Evolutionary conservation across 2,329 filamentous ascomycete genomes (phyloP), one percentile per base, ranked within the genome.

Genomic region (Ramularia endophylla): DNA sequence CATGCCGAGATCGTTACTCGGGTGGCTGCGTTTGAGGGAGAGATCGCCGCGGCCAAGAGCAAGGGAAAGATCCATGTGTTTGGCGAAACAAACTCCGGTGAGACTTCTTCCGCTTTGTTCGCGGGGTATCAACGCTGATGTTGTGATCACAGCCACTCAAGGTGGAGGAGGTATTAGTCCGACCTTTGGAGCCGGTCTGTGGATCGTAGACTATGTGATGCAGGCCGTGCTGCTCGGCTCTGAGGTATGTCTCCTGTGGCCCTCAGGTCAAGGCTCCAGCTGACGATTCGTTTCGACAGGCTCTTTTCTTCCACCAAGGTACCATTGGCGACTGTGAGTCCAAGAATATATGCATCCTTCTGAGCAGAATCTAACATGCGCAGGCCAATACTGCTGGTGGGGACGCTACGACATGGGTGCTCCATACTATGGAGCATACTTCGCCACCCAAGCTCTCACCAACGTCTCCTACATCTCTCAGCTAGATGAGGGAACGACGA

Each of bases 391-490:
- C 51, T 70, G 68, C 54, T 72, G 66, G 61, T 72, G 66, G 64
- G 68, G 67, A 2, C 59, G 66, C 3, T 71, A 73, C 48, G 63
- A 56, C 30, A 74, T 73, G 63, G 71, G 71, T 0, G 64, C 70
- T 0, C 71, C 73, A 0, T 77, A 74, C 51, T 75, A 72, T 41
- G 73, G 73, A 3, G 73, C 72, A 0, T 71, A 69, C 34, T 67
- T 67, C 3, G 71, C 71, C 1, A 64, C 67, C 2, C 65, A 69
- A n/a, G 57, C 70, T 1, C 53, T 74, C 19, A 68, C 69, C 1
- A 61, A 64, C 1, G 70, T 66, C 0, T 55, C 63, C n/a, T 54
- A 66, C 31, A 57, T 76, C 35, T 65, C 70, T 0, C 64, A 67
- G 0, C 57, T 75, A 13, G 73, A 76, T 40, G 62, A 60, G 17